Evolutionary conservation across 371 early-diverging fungal genomes (phyloP).

Genomic region (Mortierella sp.): DNA sequence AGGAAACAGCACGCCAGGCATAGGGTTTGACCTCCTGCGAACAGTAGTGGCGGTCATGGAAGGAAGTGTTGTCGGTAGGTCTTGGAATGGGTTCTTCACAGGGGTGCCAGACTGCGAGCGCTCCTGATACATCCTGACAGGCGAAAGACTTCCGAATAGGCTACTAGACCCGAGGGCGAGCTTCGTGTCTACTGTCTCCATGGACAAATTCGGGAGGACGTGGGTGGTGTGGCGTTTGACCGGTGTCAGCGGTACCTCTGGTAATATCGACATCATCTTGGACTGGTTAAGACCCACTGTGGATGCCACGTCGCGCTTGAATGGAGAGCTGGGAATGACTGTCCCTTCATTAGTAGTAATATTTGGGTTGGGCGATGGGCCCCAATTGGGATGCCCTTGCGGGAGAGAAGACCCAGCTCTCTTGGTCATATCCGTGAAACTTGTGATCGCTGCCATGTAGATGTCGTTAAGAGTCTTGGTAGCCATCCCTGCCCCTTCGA

Average conservation of each 20-base stretch:
- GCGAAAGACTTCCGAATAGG: slow-evolving; percentile 39
- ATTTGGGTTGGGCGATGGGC: not conserved
- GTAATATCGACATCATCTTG: slow-evolving; percentile 42
- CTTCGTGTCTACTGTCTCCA: slow-evolving; percentile 51
- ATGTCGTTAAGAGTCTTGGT: slow-evolving; percentile 55
- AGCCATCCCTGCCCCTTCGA: slow-evolving; percentile 22
- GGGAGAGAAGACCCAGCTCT: slow-evolving; percentile 39
- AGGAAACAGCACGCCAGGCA: slow-evolving; percentile 27
- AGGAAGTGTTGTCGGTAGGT: slow-evolving; percentile 5
- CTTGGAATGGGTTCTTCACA: slow-evolving; percentile 17
- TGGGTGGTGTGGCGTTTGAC: slow-evolving; percentile 40
- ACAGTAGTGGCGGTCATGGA: slow-evolving; percentile 11
- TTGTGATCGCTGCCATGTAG: slow-evolving; percentile 61
- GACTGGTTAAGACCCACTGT: slow-evolving; percentile 32
- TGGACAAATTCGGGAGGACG: slow-evolving; percentile 41
- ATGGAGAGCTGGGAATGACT: slow-evolving; percentile 14
- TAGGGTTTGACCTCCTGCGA: slow-evolving; percentile 22
- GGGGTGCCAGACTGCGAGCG: slow-evolving; percentile 18
- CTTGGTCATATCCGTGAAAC: slow-evolving; percentile 60
- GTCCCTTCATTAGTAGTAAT: not conserved
- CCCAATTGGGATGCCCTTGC: not conserved
- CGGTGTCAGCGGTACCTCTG: slow-evolving; percentile 46
- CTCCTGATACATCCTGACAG: slow-evolving; percentile 31
- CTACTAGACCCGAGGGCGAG: slow-evolving; percentile 46
- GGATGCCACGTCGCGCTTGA: not conserved